phyloP scores from a whole-genome alignment of 768 basidiomycete genomes.

The Kwoniella pini region DNA sequence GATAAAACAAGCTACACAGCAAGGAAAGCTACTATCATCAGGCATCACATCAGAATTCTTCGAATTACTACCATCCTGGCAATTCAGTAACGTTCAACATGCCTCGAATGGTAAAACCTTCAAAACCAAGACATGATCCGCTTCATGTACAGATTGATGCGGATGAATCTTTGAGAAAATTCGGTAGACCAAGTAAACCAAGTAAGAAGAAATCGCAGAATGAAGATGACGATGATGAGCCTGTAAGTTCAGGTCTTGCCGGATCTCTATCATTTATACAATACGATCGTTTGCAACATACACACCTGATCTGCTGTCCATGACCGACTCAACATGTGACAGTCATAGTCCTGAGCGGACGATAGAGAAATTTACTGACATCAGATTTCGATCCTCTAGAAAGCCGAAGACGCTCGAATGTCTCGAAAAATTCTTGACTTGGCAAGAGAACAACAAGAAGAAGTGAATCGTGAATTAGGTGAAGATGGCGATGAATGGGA shows the following conservation, averaged over 20 bases:
- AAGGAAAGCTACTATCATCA: no score
- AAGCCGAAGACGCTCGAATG: constrained; percentile 57
- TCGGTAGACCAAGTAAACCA: constrained; percentile 67
- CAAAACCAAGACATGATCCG: constrained; percentile 70
- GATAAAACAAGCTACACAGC: no score
- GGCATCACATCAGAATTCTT: no score
- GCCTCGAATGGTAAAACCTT: constrained; percentile 36
- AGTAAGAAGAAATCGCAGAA: constrained; percentile 59
- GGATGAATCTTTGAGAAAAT: constrained; percentile 74
- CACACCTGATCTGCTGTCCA: no score
- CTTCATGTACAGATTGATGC: constrained; percentile 78
- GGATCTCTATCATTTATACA: no score
- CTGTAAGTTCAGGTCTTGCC: constrained; percentile 22
- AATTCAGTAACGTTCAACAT: constrained; percentile 17
- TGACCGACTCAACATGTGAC: no score
- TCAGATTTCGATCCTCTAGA: constrained; percentile 4
- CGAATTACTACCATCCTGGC: no score
- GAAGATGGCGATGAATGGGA: constrained; percentile 50
- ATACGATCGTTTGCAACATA: no score
- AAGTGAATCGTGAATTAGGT: constrained; percentile 61
- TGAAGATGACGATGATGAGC: constrained; percentile 64
- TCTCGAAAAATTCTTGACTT: constrained; percentile 88
- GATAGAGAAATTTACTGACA: not conserved
- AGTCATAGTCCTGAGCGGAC: no score
- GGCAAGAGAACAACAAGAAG: constrained; percentile 89